phyloP scores from a whole-genome alignment of 2,329 filamentous ascomycete genomes.

The Madurella fahalii region DNA sequence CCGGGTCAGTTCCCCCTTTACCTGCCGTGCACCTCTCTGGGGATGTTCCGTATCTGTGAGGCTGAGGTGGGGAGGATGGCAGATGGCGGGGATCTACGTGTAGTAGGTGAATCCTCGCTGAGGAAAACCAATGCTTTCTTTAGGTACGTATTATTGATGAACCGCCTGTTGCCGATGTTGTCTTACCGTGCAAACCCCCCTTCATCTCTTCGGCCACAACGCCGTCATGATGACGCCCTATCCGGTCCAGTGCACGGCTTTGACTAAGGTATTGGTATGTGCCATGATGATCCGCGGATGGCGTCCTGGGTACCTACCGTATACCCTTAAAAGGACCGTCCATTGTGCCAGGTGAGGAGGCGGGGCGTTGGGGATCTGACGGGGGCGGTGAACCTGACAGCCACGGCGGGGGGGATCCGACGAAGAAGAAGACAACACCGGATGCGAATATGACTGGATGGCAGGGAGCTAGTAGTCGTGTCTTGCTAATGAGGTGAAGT shows the following conservation, averaged over 20 bases:
- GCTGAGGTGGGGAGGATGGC: slow-evolving; percentile 16
- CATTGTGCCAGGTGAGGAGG: background rate
- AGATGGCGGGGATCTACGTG: slow-evolving; percentile 1
- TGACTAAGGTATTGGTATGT: slow-evolving; percentile 66
- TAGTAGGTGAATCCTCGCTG: background rate
- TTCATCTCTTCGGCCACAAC: slow-evolving; percentile 78
- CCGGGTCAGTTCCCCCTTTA: slow-evolving; percentile 39
- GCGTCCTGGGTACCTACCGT: slow-evolving; percentile 33
- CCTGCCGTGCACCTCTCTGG: slow-evolving; percentile 38
- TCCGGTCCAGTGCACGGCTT: slow-evolving; percentile 64
- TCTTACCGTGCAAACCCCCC: background rate
- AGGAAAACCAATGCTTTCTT: no score
- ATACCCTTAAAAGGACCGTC: background rate
- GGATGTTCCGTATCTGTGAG: slow-evolving; percentile 35
- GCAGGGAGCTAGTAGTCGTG: no score
- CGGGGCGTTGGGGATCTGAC: no score
- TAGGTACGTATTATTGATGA: no score
- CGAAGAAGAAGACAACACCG: no score
- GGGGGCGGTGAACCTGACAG: no score
- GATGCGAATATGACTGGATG: no score
- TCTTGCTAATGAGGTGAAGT: no score
- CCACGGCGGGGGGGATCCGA: no score
- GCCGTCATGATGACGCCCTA: slow-evolving; percentile 73
- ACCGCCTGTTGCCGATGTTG: no score
- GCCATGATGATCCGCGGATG: slow-evolving; percentile 66